These are phyloP conservation scores for Hibiscus tridactylites DNA, from an alignment of 345 rosid species.

Conservation along the genomic window DNA sequence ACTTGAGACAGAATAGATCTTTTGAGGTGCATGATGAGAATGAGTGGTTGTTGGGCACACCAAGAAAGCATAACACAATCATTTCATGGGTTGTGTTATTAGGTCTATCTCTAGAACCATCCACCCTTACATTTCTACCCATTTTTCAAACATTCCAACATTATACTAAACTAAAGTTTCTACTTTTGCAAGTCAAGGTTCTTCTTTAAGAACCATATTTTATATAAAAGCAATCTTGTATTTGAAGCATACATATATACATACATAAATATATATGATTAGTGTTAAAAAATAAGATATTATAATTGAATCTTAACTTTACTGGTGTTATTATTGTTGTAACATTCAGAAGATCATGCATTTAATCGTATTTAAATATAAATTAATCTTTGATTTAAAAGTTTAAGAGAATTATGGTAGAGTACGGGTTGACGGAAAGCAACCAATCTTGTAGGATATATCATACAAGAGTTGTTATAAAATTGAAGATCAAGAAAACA, in stretches of 20 bases:
- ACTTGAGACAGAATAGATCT: background rate
- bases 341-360: too few species aligned
- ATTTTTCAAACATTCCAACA: constrained; percentile 5
- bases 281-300: background rate
- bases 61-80: background rate
- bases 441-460: background rate
- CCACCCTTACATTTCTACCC: background rate
- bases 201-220: background rate
- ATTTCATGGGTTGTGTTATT: background rate
- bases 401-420: background rate
- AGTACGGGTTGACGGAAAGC: background rate
- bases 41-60: background rate
- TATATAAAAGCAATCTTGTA: background rate
- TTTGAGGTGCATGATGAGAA: background rate
- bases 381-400: background rate
- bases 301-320: background rate
- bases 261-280: background rate
- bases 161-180: background rate
- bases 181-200: background rate
- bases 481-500: background rate
- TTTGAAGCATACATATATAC: background rate
- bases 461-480: background rate
- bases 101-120: background rate
- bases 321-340: too few species aligned
- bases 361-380: too few species aligned